Base-by-base conservation (phyloP, 257 asterid species). In the Solanum chilense region DNA sequence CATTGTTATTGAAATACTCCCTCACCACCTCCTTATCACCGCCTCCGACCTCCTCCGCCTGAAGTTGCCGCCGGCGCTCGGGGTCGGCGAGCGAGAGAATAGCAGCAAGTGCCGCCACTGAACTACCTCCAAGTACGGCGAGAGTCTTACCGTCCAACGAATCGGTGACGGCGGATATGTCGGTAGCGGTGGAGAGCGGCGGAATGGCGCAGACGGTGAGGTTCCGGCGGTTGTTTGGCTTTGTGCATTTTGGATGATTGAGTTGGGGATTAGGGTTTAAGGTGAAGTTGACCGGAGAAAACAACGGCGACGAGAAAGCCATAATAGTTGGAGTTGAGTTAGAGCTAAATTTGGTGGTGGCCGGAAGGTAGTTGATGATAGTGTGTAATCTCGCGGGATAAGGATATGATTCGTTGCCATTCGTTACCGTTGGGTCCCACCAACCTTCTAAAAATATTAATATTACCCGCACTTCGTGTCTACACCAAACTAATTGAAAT, bases 31-130 rank as follows among this genome's bases (percentile, higher is more conserved):
- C 97, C 95, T 95, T 95, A 86, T 97, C 99, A 70, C 92, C 99
- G 18, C 98, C 99, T 62, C 98, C 98, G 5, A 97, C 97, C 92
- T 95, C 96, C 93, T 93, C 96, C 88, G 98, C 98, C 89, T 97
- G 99, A 90, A 93, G 85, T 45, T 93, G 93, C 88, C 99, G 89
- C 83, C 99, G 90, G 90, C 91, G 89, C 87, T 95, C 98, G 18
- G 98, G 98, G 90, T 97, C 98, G 56, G 98, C 41, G 52, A 95
- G 87, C 52, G 98, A 93, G 42, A 96, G 91, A 25, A 92, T 94
- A 13, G 98, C 98, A 0, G 98, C 98, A 21, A 95, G 89, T 7
- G 99, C 98, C 2, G 95, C 95, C 39, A 93, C 91, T 1, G 97
- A 93, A 35, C 98, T 92, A 0, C 98, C 95, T 0, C 97, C 96